phyloP scores from a whole-genome alignment of 2,329 filamentous ascomycete species.

The Colletotrichum destructivum region DNA sequence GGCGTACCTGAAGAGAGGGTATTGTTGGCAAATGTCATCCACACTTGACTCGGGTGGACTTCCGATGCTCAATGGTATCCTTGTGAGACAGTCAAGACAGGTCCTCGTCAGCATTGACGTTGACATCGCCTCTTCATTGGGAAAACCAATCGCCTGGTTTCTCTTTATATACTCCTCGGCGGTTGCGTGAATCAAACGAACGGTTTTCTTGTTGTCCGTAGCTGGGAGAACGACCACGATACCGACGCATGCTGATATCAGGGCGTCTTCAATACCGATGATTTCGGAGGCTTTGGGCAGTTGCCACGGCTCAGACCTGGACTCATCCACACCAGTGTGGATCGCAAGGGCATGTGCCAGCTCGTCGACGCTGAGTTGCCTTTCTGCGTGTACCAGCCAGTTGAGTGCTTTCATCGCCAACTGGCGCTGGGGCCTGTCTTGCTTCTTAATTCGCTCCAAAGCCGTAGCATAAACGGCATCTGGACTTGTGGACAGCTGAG shows the following conservation, averaged over 20 bases:
- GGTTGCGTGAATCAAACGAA: conserved; percentile 16
- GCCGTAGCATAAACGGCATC: conserved; percentile 6
- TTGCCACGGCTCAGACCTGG: neutral
- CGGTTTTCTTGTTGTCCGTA: neutral
- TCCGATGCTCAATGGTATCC: neutral
- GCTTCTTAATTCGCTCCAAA: neutral
- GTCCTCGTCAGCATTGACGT: conserved; percentile 9
- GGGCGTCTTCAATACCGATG: conserved; percentile 1
- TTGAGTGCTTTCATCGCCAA: conserved; percentile 15
- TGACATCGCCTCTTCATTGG: neutral
- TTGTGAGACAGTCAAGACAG: conserved; percentile 9
- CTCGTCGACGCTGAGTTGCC: conserved; percentile 17
- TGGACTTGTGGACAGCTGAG: conserved; percentile 3
- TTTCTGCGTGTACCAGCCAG: conserved; percentile 8
- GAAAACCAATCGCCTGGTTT: neutral
- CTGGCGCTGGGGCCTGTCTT: neutral
- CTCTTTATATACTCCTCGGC: conserved; percentile 6
- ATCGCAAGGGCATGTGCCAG: conserved; percentile 24
- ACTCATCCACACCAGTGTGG: neutral
- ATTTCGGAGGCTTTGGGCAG: conserved; percentile 1
- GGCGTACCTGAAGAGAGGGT: conserved; percentile 26
- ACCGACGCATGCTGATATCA: conserved; percentile 21
- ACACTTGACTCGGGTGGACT: neutral
- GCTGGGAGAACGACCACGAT: neutral
- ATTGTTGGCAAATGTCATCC: neutral